Conservation (phyloP, 345 rosid species). For the Gossypium australe region DNA sequence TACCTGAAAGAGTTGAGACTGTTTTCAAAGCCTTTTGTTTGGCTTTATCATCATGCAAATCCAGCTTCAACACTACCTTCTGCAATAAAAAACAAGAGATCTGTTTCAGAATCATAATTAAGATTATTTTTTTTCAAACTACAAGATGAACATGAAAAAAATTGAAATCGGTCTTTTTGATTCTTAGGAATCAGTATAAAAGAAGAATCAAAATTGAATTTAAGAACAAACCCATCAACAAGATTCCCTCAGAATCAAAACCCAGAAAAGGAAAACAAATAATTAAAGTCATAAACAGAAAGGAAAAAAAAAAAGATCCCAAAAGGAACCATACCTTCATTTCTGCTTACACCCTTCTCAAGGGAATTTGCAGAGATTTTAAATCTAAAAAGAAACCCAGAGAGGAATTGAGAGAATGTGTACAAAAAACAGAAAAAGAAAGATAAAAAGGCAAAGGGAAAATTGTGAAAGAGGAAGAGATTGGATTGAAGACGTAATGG, state of each 20-base stretch:
- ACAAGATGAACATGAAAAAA: neutral
- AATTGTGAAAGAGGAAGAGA: neutral
- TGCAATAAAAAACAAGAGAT: conserved; percentile 35
- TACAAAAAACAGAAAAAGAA: conserved; percentile 18
- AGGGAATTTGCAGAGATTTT: conserved; percentile 22
- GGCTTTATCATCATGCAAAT: conserved; percentile 64
- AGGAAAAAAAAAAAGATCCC: conserved; percentile 8
- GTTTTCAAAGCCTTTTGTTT: conserved; percentile 87
- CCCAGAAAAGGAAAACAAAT: conserved; percentile 9
- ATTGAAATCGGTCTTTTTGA: neutral
- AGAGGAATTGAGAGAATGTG: conserved; percentile 16
- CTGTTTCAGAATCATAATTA: conserved; percentile 8
- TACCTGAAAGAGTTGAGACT: conserved; percentile 81
- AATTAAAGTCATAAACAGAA: neutral
- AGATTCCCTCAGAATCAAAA: conserved; percentile 24
- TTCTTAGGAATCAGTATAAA: conserved; percentile 15
- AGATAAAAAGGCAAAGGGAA: conserved; percentile 10
- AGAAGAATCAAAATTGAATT: conserved; percentile 10
- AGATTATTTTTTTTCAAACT: no score
- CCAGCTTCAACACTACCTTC: conserved; percentile 77
- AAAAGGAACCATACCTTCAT: conserved; percentile 57
- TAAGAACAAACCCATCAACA: conserved; percentile 14
- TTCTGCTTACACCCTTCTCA: conserved; percentile 11
- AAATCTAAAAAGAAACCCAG: conserved; percentile 21
- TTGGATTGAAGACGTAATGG: conserved; percentile 18